Percentiles rank a stretch among this genome's conserved stretches.
Conservation (phyloP, 257 asterid genomes). For the Striga asiatica region DNA sequence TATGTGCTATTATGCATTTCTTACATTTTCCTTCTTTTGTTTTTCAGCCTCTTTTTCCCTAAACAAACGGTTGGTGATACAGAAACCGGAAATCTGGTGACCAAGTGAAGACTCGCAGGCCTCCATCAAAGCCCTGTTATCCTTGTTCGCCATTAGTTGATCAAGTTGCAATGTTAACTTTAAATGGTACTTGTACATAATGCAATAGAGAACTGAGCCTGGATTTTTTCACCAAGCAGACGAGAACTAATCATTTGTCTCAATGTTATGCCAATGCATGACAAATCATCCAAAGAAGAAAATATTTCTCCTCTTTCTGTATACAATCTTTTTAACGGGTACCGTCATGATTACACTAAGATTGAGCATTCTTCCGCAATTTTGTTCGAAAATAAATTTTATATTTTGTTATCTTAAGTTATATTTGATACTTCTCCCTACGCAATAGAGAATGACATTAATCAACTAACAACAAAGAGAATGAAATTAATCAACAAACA, state of each 20-base stretch:
- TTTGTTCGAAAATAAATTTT: no score
- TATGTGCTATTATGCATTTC: neutral
- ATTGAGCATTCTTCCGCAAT: no score
- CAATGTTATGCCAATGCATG: neutral
- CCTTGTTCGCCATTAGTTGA: neutral
- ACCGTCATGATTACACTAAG: neutral
- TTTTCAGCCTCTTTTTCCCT: neutral
- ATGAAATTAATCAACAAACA: no score
- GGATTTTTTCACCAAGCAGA: neutral
- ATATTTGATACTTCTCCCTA: no score
- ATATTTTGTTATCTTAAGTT: no score
- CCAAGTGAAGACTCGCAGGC: neutral
- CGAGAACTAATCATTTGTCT: neutral
- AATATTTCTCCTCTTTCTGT: neutral
- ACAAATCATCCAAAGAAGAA: neutral
- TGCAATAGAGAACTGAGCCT: neutral
- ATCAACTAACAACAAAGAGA: no score
- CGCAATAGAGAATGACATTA: no score
- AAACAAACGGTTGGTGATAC: neutral
- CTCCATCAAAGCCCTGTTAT: neutral
- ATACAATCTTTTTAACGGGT: neutral
- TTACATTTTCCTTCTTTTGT: neutral
- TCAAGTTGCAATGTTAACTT: neutral
- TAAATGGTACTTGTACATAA: neutral
- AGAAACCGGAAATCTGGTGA: slow-evolving; percentile 10